Base-by-base conservation (phyloP, 345 rosid genomes). In the Cardiospermum halicacabum region DNA sequence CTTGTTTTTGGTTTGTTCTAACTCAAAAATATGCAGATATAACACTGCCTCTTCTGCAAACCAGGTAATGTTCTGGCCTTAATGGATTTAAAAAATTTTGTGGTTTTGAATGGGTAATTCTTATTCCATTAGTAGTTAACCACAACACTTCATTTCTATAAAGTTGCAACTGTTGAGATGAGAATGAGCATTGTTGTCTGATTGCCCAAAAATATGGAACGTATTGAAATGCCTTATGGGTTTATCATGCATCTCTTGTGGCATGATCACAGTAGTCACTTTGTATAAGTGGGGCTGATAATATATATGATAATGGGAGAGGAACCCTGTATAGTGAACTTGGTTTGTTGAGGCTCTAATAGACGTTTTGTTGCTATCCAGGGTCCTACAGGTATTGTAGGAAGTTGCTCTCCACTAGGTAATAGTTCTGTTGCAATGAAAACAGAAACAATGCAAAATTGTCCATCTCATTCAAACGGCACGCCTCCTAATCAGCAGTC, bases 321-420 rank as follows among this genome's bases (percentile, higher is more conserved):
- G 16, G 53, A 55, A 42, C 25, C 1, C 32, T 45, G 15, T 36
- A 22, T 56, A 53, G 43, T 56, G 21, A 53, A n/a, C 36, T 39
- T 62, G 12, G 45, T 43, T 47, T 37, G 32, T n/a, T 65, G 32
- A 58, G 0, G 54, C 32, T 64, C 68, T 79, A 69, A 73, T 76
- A 19, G 28, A n/a, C 26, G 16, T 50, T 50, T 42, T 47, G 27
- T 31, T 69, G 61, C 69, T 69, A 19, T 64, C 48, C 73, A 89
- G 85, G 84, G 71, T 66, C 79, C 64, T 32, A 70, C 77, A 36
- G 85, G 83, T 63, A 80, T 73, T 21, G 75, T 62, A 4, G 86
- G 84, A 69, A 89, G 89, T 69, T 79, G 79, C 67, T 82, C 84
- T 77, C 81, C 89, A 32, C 69, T 66, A 47, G 82, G 77, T 53